Base-by-base conservation (phyloP, 75 land plant genomes). In the Sequoiadendron giganteum region DNA sequence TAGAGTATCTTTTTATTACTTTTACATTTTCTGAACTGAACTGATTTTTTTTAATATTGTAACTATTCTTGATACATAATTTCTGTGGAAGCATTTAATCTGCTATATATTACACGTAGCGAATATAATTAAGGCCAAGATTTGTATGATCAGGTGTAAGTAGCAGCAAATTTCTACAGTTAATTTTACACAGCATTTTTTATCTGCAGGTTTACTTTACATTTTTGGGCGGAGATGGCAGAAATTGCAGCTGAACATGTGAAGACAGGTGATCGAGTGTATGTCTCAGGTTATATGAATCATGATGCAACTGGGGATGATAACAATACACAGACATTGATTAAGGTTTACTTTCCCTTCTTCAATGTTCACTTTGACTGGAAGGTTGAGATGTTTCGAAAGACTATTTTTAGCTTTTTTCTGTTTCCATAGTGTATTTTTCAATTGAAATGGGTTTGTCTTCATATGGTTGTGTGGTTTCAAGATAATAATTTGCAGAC, bases 151-250 rank as follows among this genome's bases (percentile, higher is more conserved):
- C 28, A 65, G 70, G 70, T 21, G 7, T 25, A 25, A 65, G 7
- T 13, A 32, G 38, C 6, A 34, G 13, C 2, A 16, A 52, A 34
- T 73, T 32, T 73, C 10, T 73, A 73, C 1, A 10, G 34, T 73
- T 2, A 73, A 34, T 73, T 11, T 32, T 34, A 10, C 15, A 18
- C 30, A 8, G 2, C 68, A 34, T 89, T 86, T 45, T 13, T 82
- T 19, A 14, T 75, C 36, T 91, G 49, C 92, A 97, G 99, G 97
- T 94, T 97, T 54, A 89, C 85, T 80, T 82, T 97, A 87, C 91
- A 93, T 16, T 95, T 97, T 77, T 96, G 96, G 97, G 94, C 94
- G 89, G 96, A 95, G 11, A 81, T 97, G 87, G 99, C 99, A 58
- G 92, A 95, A 90, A 88, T 94, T 85, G 98, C 99, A n/a, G 95